These are phyloP conservation scores for Diutina rugosa DNA, from an alignment of 1,139 yeast species.

Conservation along the genomic window DNA sequence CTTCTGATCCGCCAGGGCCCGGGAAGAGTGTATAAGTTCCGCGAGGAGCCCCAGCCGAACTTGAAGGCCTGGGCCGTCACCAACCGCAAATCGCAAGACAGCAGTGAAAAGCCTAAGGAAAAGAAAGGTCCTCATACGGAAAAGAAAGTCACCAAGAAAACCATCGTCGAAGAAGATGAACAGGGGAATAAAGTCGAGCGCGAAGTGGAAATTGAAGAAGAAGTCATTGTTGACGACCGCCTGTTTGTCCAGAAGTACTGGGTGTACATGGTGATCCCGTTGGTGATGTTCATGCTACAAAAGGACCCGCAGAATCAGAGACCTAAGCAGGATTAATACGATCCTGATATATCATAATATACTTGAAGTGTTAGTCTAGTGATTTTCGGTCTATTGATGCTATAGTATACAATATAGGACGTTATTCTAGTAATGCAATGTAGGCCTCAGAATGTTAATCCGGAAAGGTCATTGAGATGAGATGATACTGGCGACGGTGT, in stretches of 20 bases:
- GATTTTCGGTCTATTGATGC: too few species aligned
- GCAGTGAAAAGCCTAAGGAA: not conserved
- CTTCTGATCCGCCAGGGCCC: not conserved
- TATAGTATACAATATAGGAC: too few species aligned
- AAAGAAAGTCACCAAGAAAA: slow-evolving; percentile 5
- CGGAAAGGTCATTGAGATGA: not conserved
- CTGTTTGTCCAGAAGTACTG: slow-evolving; percentile 43
- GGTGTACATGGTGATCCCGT: slow-evolving; percentile 35
- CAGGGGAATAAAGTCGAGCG: slow-evolving; percentile 11
- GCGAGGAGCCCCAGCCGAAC: not conserved
- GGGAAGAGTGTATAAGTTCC: not conserved
- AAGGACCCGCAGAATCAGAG: slow-evolving; percentile 21
- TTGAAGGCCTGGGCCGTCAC: not conserved
- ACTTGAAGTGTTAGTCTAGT: too few species aligned
- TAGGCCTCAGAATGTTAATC: not conserved
- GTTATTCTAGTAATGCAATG: too few species aligned
- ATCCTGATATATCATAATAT: too few species aligned
- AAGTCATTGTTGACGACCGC: slow-evolving; percentile 14
- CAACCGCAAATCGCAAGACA: not conserved
- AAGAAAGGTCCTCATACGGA: not conserved
- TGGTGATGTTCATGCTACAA: slow-evolving; percentile 15
- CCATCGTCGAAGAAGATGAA: slow-evolving; percentile 10
- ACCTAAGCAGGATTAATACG: slow-evolving; percentile 6
- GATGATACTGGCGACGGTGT: not conserved
- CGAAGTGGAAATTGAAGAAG: slow-evolving; percentile 11